phyloP scores from a whole-genome alignment of 176 grass and related monocot species.

The Aegilops speltoides region DNA sequence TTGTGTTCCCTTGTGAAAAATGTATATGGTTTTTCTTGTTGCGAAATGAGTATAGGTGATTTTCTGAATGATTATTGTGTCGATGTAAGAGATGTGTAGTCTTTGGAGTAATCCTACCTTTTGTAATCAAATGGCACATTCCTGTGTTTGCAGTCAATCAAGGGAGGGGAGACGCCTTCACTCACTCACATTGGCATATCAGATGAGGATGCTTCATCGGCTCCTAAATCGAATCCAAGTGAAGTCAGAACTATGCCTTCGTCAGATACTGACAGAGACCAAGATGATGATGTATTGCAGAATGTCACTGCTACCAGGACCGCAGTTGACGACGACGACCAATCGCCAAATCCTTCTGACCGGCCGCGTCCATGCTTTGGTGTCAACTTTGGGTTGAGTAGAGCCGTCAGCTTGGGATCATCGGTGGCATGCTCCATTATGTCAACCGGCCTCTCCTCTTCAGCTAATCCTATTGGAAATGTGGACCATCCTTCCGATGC shows the following conservation, averaged over 20 bases:
- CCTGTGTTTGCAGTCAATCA: conserved; percentile 38
- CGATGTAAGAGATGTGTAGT: neutral
- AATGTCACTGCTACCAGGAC: conserved; percentile 36
- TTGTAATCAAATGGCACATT: conserved; percentile 18
- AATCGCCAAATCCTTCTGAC: conserved; percentile 35
- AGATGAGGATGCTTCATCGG: conserved; percentile 22
- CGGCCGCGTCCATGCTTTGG: conserved; percentile 48
- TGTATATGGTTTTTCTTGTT: neutral
- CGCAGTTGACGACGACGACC: neutral
- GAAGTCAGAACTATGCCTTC: conserved; percentile 33
- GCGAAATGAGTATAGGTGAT: neutral
- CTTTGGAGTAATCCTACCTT: neutral
- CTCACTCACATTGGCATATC: conserved; percentile 26
- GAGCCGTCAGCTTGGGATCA: conserved; percentile 87
- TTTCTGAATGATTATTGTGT: neutral
- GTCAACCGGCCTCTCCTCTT: conserved; percentile 47
- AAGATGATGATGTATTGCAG: conserved; percentile 35
- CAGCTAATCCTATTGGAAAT: conserved; percentile 42
- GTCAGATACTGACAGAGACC: conserved; percentile 41
- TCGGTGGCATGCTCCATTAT: conserved; percentile 59
- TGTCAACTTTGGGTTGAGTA: conserved; percentile 74
- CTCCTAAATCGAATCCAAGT: conserved; percentile 25
- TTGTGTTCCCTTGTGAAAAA: neutral
- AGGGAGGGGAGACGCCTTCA: conserved; percentile 18
- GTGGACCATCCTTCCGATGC: conserved; percentile 28